A percentile compares a stretch with the other conserved stretches of the same genome.
Conservation (phyloP, 2,329 filamentous ascomycete genomes). For the Xylaria sp. region DNA sequence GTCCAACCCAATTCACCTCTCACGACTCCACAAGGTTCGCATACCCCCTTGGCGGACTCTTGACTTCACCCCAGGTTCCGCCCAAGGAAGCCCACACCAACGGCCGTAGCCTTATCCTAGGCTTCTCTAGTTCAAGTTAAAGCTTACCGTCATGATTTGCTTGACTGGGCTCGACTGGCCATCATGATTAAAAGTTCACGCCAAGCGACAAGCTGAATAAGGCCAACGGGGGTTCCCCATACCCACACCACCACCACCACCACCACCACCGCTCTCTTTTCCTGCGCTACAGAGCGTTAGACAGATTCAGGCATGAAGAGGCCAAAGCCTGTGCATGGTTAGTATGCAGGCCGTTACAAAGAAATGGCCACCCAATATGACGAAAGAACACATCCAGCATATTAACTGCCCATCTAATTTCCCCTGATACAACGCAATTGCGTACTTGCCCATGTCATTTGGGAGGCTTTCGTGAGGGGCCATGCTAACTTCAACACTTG, state of each 20-base stretch:
- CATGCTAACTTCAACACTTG: too few species aligned
- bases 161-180: conserved; percentile 9
- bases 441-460: background rate
- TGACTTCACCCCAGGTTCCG: too few species aligned
- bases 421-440: too few species aligned
- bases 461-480: too few species aligned
- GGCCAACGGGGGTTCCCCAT: conserved; percentile 17
- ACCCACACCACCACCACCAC: conserved; percentile 30
- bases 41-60: too few species aligned
- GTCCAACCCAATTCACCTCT: conserved; percentile 2
- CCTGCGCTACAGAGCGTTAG: background rate
- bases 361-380: background rate
- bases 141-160: background rate
- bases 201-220: background rate
- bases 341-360: background rate
- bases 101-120: background rate
- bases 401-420: background rate
- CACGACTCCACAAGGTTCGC: conserved; percentile 22
- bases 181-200: background rate
- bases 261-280: conserved; percentile 14
- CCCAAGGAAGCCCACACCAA: background rate
- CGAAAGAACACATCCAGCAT: background rate
- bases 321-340: background rate
- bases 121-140: background rate
- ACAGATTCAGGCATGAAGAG: background rate